These are phyloP conservation scores for Penicillium sp. DNA, from an alignment of 2,329 filamentous ascomycete genomes.

Conservation along the genomic window DNA sequence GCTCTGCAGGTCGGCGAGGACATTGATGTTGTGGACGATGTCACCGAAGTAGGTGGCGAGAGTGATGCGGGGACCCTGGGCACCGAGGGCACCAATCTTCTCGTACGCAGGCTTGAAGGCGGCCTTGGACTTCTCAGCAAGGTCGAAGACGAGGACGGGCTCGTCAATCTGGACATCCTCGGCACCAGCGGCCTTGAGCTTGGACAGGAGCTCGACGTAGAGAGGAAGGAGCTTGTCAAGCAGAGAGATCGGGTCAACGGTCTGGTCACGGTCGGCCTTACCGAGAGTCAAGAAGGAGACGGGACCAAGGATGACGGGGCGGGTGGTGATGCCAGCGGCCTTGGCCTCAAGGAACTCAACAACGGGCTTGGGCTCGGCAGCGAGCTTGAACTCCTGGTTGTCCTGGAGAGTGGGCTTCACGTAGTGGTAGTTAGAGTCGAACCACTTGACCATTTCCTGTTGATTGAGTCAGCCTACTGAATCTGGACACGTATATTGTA, in stretches of 20 bases:
- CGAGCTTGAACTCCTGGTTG: constrained; percentile 90
- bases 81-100: constrained; percentile 63
- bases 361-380: constrained; percentile 82
- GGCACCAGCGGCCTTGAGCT: constrained; percentile 93
- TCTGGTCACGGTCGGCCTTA: constrained; percentile 94
- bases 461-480: constrained; percentile 2
- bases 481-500: background rate
- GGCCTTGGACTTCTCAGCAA: constrained; percentile 79
- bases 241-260: constrained; percentile 84
- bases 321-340: constrained; percentile 84
- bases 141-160: constrained; percentile 90
- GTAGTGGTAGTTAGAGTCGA: constrained; percentile 99
- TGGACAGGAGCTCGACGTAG: constrained; percentile 82
- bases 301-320: constrained; percentile 87
- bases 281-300: constrained; percentile 96
- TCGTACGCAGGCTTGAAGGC: constrained; percentile 98
- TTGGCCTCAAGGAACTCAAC: constrained; percentile 93
- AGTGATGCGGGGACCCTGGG: constrained; percentile 75
- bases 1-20: constrained; percentile 62
- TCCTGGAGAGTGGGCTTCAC: constrained; percentile 98
- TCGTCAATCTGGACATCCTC: constrained; percentile 98
- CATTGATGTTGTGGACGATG: constrained; percentile 96
- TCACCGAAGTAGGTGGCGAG: constrained; percentile 98
- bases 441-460: constrained; percentile 99
- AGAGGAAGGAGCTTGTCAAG: constrained; percentile 87